Evolutionary conservation across 2,329 filamentous ascomycete species (phyloP).

Genomic region (Penicillium sp.): DNA sequence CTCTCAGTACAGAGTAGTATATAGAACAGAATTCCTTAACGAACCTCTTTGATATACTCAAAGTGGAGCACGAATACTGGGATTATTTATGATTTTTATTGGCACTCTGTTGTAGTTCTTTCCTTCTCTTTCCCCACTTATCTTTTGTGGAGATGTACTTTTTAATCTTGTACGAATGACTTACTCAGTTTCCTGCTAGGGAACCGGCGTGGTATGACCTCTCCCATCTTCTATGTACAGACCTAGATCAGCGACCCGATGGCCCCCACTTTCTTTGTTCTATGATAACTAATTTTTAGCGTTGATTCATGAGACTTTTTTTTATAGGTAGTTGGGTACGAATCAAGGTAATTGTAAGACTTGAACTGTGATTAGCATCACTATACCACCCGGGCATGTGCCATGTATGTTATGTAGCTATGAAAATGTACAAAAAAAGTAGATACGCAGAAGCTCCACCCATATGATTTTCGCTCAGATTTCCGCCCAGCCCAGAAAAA

Average conservation of each 20-base stretch:
- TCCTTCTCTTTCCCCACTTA: not conserved
- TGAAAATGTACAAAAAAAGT: not conserved
- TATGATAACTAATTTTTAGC: too few relatives aligned
- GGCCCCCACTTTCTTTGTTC: too few relatives aligned
- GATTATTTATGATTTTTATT: not conserved
- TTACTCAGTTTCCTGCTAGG: not conserved
- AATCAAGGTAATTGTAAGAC: too few relatives aligned
- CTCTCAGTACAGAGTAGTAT: slow-evolving; percentile 58
- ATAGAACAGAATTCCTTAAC: slow-evolving; percentile 15
- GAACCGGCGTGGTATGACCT: too few relatives aligned
- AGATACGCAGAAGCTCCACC: not conserved
- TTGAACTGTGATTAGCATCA: not conserved
- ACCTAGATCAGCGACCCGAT: too few relatives aligned
- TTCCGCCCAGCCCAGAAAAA: not conserved
- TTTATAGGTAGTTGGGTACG: too few relatives aligned
- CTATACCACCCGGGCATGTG: not conserved
- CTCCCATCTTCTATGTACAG: too few relatives aligned
- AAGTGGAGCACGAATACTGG: not conserved
- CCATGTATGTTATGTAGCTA: not conserved
- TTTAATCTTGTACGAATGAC: not conserved
- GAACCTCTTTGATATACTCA: not conserved
- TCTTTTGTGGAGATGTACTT: not conserved
- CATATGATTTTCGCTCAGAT: not conserved
- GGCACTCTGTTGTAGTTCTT: not conserved
- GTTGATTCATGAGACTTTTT: too few relatives aligned